phyloP scores from a whole-genome alignment of 2,329 filamentous ascomycete genomes.

The Didymella sp. region DNA sequence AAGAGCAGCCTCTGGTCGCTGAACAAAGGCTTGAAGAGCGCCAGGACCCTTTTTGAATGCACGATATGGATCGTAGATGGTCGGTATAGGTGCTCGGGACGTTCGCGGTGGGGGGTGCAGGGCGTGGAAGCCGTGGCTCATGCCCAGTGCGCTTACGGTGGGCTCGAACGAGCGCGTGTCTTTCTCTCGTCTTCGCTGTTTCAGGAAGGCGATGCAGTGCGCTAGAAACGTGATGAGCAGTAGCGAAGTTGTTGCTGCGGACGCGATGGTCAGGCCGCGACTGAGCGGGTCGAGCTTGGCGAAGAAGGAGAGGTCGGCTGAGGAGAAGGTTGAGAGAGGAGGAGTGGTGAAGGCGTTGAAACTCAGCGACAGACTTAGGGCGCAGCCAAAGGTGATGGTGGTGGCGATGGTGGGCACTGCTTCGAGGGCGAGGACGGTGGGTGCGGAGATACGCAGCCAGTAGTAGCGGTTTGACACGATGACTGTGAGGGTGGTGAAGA shows the following conservation, averaged over 20 bases:
- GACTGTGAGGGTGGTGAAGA: constrained; percentile 20
- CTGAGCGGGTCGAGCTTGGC: constrained; percentile 26
- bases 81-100: constrained; percentile 18
- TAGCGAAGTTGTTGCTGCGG: not conserved
- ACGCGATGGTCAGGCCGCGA: constrained; percentile 19
- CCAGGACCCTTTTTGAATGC: constrained; percentile 3
- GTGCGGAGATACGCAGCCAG: constrained; percentile 22
- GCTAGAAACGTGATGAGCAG: not conserved
- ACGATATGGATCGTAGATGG: constrained; percentile 28
- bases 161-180: constrained; percentile 31
- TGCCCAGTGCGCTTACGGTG: constrained; percentile 31
- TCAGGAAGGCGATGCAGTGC: not conserved
- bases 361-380: constrained; percentile 22
- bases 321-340: constrained; percentile 15
- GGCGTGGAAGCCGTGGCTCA: constrained; percentile 33
- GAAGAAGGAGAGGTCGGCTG: constrained; percentile 24
- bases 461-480: constrained; percentile 24
- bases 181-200: not conserved
- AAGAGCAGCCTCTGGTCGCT: not conserved
- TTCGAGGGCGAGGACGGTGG: constrained; percentile 26
- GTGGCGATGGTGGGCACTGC: constrained; percentile 22
- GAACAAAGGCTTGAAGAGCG: not conserved
- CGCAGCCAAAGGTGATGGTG: constrained; percentile 21
- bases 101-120: constrained; percentile 12
- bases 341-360: constrained; percentile 9